Conservation (phyloP, 371 early-diverging fungal species). For the Mucor lusitanicus region DNA sequence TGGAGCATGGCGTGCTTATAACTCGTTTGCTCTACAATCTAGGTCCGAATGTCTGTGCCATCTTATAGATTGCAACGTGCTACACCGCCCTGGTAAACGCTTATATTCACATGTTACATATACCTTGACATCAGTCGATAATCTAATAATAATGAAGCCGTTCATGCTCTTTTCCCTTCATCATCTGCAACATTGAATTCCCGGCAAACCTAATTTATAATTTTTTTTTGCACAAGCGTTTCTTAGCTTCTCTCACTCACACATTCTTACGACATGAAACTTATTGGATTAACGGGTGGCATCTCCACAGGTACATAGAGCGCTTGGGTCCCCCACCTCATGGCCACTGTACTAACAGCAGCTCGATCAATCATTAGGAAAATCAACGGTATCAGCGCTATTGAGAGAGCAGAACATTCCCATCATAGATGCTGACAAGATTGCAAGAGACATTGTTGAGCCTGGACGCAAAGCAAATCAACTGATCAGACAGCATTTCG, state of each 20-base stretch:
- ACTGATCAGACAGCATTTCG: conserved; percentile 76
- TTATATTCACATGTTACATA: neutral
- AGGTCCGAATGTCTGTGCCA: too few relatives aligned
- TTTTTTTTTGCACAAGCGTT: neutral
- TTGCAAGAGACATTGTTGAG: conserved; percentile 86
- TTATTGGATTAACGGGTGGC: conserved; percentile 92
- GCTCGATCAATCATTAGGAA: conserved; percentile 40
- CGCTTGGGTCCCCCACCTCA: neutral
- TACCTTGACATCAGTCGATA: neutral
- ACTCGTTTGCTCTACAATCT: too few relatives aligned
- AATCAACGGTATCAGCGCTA: conserved; percentile 80
- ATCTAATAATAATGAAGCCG: neutral
- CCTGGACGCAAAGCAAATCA: conserved; percentile 76
- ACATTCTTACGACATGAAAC: conserved; percentile 62
- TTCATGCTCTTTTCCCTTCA: neutral
- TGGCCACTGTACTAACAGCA: neutral
- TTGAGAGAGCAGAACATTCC: conserved; percentile 63
- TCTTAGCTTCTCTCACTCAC: neutral
- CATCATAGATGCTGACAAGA: conserved; percentile 91
- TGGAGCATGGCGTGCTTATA: neutral
- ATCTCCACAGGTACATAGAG: conserved; percentile 79
- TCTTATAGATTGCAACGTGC: neutral
- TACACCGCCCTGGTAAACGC: too few relatives aligned
- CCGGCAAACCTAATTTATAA: neutral
- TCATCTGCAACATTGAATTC: neutral